Evolutionary conservation across 2,329 filamentous ascomycete genomes (phyloP), one percentile per base, ranked within the genome.

Genomic region (Cercospora nicotianae): DNA sequence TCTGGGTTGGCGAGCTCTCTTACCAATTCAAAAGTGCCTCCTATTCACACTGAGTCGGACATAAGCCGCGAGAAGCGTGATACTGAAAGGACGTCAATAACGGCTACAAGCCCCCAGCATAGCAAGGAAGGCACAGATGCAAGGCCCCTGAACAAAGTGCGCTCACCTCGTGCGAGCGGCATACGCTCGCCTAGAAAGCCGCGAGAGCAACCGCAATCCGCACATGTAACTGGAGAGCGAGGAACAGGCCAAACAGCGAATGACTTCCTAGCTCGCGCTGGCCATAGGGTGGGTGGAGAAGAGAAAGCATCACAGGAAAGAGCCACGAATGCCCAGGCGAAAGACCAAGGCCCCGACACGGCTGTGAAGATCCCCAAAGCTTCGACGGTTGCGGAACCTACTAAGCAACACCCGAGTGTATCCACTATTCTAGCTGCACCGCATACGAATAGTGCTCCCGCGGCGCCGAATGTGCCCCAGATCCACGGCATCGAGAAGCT

Each of bases 401-500:
- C 6, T 16, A 7, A 2, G 5, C 53, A 20, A 31, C 26, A 4
- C 3, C 26, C 16, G 26, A 7, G 6, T 26, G 26, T 28, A 4
- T 31, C n/a, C 26, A 28, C 23, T 1, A 2, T 31, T 31, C 5
- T 23, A 57, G 51, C 51, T 18, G 26, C 53, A n/a, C 13, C 26
- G 1, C 13, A 5, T 12, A 28, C 26, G 23, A 30, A 13, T 8
- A n/a, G n/a, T 30, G 30, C 26, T 31, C 26, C 16, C n/a, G 5
- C 16, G 26, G 7, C 53, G 26, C 3, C 13, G 1, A 9, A 26
- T 58, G 8, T 18, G 10, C 16, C 51, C 7, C 51, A 28, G 23
- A 13, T 23, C 0, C 5, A 7, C 6, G 68, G 70, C 10, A 68
- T 77, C 1, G 74, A 75, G 64, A 67, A 60, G 20, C 66, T 72